A percentile compares a stretch with the other conserved stretches of the same genome.
Evolutionary conservation across 139 green algal species (phyloP).

Genomic region (Pleodorina starrii): DNA sequence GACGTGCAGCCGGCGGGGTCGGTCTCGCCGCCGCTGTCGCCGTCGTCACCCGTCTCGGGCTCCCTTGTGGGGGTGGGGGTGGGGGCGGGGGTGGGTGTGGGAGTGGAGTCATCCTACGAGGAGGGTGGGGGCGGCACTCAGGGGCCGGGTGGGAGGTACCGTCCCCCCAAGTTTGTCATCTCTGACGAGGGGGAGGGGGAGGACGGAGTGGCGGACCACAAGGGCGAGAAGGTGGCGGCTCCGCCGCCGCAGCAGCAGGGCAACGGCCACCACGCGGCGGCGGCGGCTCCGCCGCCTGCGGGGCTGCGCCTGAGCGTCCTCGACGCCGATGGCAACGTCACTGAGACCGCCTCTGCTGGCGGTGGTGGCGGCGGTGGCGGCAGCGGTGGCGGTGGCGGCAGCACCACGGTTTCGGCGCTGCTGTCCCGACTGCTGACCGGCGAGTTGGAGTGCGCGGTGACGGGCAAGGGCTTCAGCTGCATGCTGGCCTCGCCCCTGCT

Average conservation of each 20-base stretch:
- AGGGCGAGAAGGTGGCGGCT: not conserved
- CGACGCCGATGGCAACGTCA: conserved; percentile 57
- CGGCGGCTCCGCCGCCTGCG: not conserved
- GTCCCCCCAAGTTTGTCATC: too few relatives aligned
- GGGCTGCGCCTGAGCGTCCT: conserved; percentile 58
- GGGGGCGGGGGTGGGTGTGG: too few relatives aligned
- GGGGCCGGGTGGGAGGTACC: too few relatives aligned
- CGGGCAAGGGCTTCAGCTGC: conserved; percentile 74
- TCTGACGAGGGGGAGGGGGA: too few relatives aligned
- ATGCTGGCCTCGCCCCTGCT: conserved; percentile 3
- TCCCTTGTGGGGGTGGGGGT: too few relatives aligned
- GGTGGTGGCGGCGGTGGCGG: not conserved
- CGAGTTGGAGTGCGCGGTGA: conserved; percentile 71
- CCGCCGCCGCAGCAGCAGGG: not conserved
- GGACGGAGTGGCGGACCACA: too few relatives aligned
- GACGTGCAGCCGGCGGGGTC: too few relatives aligned
- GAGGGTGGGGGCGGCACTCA: too few relatives aligned
- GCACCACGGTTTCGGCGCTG: not conserved
- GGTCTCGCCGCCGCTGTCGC: too few relatives aligned
- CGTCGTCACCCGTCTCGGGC: too few relatives aligned
- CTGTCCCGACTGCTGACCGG: conserved; percentile 48
- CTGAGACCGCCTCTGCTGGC: not conserved
- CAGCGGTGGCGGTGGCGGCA: not conserved
- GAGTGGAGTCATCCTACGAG: too few relatives aligned
- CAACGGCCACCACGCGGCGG: not conserved